Base-by-base conservation (phyloP, 2,329 filamentous ascomycete genomes). In the Furcasterigmium furcatum region DNA sequence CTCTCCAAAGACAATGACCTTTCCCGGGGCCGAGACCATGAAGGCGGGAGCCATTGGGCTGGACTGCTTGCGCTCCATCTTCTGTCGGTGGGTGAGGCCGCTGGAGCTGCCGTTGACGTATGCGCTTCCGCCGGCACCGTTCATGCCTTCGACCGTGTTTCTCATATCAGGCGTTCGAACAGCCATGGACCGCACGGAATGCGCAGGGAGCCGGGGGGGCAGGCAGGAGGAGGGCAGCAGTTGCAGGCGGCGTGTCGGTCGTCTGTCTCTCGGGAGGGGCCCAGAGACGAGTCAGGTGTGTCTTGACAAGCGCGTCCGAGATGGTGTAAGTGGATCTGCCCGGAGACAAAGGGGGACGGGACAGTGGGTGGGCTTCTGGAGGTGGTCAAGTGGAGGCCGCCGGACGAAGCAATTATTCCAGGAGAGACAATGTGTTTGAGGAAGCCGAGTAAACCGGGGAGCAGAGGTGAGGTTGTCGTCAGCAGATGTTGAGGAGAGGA, bases 1-100 rank as follows among this genome's bases (percentile, higher is more conserved):
- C 67, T 99, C 94, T 55, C 94, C 94, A 70, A 92, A 97, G 44
- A 97, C 89, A 64, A 99, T 99, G 61, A 96, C 94, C 66, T 99
- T 99, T 52, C 92, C 95, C 0, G 94, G 94, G 3, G 95, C 92
- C 14, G 94, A 97, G 46, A 97, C 91, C 88, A 99, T 96, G 64
- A 99, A 99, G 50, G 91, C 75, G 36, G 92, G 91, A 69, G 94
- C 82, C 81, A 85, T 81, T 4, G 82, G 82, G 46, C 70, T 80
- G 10, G 81, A 85, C 50, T 73, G 68, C 55, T 80, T 84, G 62
- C 81, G 77, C 41, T 70, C 64, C 57, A 71, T 61, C 54, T 57
- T 74, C 49, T 64, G 58, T 43, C 65, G 64, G 46, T 66, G 55
- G 43, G 57, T 47, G 50, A 65, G 46, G 29, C 56, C 63, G 50